Evolutionary conservation across 331 rosid genomes (phyloP), one percentile per base, ranked within the genome.

Genomic region (Acacia concinna): DNA sequence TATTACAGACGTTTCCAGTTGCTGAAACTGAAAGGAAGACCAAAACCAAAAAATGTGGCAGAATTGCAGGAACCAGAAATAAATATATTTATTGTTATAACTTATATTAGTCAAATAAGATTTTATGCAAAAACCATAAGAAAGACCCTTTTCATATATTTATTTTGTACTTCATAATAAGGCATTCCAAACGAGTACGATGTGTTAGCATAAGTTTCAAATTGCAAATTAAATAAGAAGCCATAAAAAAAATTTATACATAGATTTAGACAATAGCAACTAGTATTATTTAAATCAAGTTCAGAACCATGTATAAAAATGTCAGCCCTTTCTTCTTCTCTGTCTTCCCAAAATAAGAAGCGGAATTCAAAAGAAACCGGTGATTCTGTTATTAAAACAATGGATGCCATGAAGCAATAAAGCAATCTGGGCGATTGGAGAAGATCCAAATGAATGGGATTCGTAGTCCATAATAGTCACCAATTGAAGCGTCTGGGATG

Each of bases 401-500:
- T 37, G 62, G 71, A 79, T 65, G 52, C 52, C 63, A 54, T 54
- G 62, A n/a, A 56, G 32, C 31, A 23, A 64, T 32, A 0, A 80
- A 65, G 12, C 60, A 13, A 41, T 64, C 2, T 21, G 43, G 12
- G n/a, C 31, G 37, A 57, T 46, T 68, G 30, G 68, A 54, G 21
- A 65, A 57, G 37, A 57, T 20, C n/a, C 25, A 78, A 5, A 62
- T 32, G 15, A 64, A 31, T 18, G 32, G 44, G 21, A 64, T 14
- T 64, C 41, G 8, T 34, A 18, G 0, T 41, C 6, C 28, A 21
- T 18, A 17, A 47, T 18, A 49, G 21, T 82, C 76, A 80, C 87
- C 89, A 86, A 80, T 83, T 80, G 14, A 90, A 92, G 86, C 84
- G 97, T 59, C 76, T 85, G 70, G 85, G 88, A 28, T 69, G 82